phyloP scores from a whole-genome alignment of 176 grass and related monocot species.

The Hsuehochloa calcarea region DNA sequence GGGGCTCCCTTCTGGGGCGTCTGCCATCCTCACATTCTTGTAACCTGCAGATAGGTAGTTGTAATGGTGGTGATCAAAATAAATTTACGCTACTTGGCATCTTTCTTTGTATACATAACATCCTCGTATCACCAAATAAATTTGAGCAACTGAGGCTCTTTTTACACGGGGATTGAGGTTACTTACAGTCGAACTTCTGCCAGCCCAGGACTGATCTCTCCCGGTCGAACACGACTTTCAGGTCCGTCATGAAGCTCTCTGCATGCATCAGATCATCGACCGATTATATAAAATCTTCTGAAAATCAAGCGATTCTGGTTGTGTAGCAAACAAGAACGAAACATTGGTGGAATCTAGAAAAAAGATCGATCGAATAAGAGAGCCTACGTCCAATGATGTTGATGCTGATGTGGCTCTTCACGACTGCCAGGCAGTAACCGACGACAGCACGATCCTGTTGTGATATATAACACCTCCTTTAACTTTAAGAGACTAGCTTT shows the following conservation, averaged over 20 bases:
- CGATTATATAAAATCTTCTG: background rate
- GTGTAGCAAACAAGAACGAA: background rate
- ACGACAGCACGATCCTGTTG: background rate
- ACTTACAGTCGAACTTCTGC: conserved; percentile 65
- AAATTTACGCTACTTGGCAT: too few species aligned
- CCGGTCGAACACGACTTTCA: conserved; percentile 60
- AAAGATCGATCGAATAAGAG: background rate
- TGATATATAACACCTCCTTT: too few species aligned
- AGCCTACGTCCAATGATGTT: conserved; percentile 53
- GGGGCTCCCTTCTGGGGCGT: conserved; percentile 2
- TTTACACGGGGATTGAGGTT: background rate
- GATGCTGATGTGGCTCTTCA: conserved; percentile 27
- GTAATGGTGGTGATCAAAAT: background rate
- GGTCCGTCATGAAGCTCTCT: conserved; percentile 77
- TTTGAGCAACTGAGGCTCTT: too few species aligned
- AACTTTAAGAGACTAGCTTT: too few species aligned
- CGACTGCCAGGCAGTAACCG: conserved; percentile 52
- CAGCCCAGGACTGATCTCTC: conserved; percentile 56
- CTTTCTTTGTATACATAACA: background rate
- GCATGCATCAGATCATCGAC: background rate
- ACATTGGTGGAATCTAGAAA: background rate
- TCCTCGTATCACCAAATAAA: too few species aligned
- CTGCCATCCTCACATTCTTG: background rate
- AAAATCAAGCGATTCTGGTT: background rate
- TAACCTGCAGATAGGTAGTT: conserved; percentile 18